phyloP scores from a whole-genome alignment of 2,329 filamentous ascomycete species.

The Graphium sp. region DNA sequence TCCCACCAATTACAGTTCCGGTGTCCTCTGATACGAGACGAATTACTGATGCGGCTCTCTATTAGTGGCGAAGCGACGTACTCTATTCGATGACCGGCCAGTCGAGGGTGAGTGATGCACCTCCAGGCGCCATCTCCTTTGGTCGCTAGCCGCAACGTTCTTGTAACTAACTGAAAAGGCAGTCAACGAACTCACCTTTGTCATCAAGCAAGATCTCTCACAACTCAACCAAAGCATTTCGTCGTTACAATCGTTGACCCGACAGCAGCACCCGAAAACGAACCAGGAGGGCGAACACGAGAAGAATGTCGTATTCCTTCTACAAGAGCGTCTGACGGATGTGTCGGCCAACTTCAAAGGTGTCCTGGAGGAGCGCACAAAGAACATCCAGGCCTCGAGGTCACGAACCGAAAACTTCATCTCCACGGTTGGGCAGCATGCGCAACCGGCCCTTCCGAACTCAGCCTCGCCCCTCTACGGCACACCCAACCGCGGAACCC shows the following conservation, averaged over 20 bases:
- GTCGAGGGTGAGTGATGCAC: too few relatives aligned
- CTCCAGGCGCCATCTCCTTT: constrained; percentile 80
- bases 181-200: constrained; percentile 93
- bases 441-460: constrained; percentile 50
- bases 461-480: constrained; percentile 79
- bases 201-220: constrained; percentile 94
- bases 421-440: constrained; percentile 67
- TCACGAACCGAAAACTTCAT: constrained; percentile 95
- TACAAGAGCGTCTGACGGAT: constrained; percentile 83
- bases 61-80: constrained; percentile 81
- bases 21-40: not conserved
- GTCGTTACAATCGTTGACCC: constrained; percentile 59
- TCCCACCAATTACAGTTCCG: constrained; percentile 6
- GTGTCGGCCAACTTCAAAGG: constrained; percentile 95
- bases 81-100: constrained; percentile 89
- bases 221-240: constrained; percentile 74
- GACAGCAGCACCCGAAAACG: constrained; percentile 55
- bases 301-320: constrained; percentile 85
- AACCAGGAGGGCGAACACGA: constrained; percentile 91
- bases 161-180: too few relatives aligned
- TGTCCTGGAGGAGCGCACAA: constrained; percentile 85
- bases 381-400: constrained; percentile 90
- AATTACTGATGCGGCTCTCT: constrained; percentile 4
- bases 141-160: constrained; percentile 16
- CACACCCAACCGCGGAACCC: constrained; percentile 51